A percentile compares a stretch with the other conserved stretches of the same genome.
phyloP scores from a whole-genome alignment of 2,329 filamentous ascomycete species.

The Trichoderma citrinoviride region DNA sequence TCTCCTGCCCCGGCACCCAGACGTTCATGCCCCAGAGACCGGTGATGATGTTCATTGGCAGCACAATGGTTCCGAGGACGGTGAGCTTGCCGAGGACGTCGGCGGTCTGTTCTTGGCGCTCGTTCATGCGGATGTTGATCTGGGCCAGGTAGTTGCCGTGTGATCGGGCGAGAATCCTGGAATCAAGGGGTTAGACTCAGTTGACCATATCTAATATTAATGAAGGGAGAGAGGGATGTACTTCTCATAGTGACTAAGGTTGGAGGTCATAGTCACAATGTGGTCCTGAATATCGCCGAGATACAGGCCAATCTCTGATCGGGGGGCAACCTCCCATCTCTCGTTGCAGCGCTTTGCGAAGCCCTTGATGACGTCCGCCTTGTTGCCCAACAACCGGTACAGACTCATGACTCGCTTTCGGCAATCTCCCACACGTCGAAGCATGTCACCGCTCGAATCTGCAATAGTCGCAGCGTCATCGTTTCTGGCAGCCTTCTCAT shows the following conservation, averaged over 20 bases:
- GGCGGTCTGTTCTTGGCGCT: conserved; percentile 91
- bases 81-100: conserved; percentile 94
- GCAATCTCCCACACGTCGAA: conserved; percentile 87
- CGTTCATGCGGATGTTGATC: conserved; percentile 98
- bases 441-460: conserved; percentile 71
- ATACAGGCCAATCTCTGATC: conserved; percentile 95
- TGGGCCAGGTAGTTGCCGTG: conserved; percentile 98
- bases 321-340: conserved; percentile 92
- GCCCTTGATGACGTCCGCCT: conserved; percentile 98
- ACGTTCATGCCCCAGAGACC: conserved; percentile 99
- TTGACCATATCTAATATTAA: background rate
- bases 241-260: conserved; percentile 95
- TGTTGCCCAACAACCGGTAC: conserved; percentile 89
- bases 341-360: conserved; percentile 98
- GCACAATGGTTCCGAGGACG: conserved; percentile 91
- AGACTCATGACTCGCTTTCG: conserved; percentile 97
- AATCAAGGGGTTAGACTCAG: background rate
- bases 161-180: conserved; percentile 80
- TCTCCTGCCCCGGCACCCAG: conserved; percentile 87
- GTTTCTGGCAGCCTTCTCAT: conserved; percentile 45
- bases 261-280: conserved; percentile 97
- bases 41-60: conserved; percentile 99
- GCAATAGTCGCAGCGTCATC: conserved; percentile 44
- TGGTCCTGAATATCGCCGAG: conserved; percentile 98
- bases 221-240: conserved; percentile 42